These are phyloP conservation scores for Xylaria sp. DNA, from an alignment of 2,329 filamentous ascomycete genomes.

Conservation along the genomic window DNA sequence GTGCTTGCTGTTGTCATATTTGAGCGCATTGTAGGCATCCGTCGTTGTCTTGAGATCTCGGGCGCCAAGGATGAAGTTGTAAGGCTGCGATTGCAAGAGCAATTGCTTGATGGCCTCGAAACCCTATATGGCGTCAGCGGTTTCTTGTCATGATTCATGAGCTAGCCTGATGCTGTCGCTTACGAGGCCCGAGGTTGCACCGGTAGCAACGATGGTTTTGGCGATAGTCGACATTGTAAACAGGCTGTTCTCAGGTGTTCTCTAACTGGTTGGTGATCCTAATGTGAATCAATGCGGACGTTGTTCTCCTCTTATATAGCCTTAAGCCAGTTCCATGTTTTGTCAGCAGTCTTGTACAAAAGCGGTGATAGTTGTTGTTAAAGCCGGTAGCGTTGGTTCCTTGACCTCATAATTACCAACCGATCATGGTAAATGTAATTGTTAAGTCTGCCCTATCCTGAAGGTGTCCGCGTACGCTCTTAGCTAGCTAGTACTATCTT, in stretches of 20 bases:
- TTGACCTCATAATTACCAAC: conserved; percentile 4
- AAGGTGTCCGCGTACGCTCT: neutral
- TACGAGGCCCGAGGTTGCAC: conserved; percentile 62
- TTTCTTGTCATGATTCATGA: conserved; percentile 22
- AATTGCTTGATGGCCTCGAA: conserved; percentile 65
- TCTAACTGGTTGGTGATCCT: neutral
- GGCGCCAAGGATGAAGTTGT: conserved; percentile 62
- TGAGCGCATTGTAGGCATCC: conserved; percentile 56
- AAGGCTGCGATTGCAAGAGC: conserved; percentile 57
- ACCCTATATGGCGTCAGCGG: conserved; percentile 53
- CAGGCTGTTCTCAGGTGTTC: conserved; percentile 3
- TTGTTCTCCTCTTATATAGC: conserved; percentile 24
- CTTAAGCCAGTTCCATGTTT: conserved; percentile 18
- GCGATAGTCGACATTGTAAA: conserved; percentile 52
- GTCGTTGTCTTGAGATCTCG: conserved; percentile 57
- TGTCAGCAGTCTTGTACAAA: conserved; percentile 26
- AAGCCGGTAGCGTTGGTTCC: conserved; percentile 17
- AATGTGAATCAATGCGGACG: neutral
- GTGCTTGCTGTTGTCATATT: conserved; percentile 55
- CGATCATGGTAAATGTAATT: neutral
- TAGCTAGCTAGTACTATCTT: neutral
- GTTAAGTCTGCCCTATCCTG: neutral
- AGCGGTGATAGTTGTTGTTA: conserved; percentile 35
- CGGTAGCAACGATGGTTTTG: conserved; percentile 64
- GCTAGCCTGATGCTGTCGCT: conserved; percentile 30